Percentiles rank a stretch among this genome's conserved stretches.
Conservation (phyloP, 768 basidiomycete species). For the Mycena capillaripes region DNA sequence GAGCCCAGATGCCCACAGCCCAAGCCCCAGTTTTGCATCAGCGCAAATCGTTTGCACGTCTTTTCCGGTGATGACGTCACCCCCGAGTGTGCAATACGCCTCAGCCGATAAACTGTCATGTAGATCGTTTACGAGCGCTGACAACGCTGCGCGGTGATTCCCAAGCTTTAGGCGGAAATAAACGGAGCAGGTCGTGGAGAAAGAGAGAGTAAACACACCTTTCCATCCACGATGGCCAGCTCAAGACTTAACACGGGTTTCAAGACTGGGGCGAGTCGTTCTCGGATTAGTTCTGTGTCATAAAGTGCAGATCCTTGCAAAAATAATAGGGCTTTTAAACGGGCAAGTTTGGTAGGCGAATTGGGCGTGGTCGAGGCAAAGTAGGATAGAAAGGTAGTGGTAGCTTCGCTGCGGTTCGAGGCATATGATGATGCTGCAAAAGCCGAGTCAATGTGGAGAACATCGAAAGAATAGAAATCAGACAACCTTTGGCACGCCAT, state of each 20-base stretch:
- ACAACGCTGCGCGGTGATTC: constrained; percentile 74
- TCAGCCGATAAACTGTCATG: constrained; percentile 86
- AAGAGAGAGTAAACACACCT: constrained; percentile 60
- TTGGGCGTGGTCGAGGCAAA: constrained; percentile 88
- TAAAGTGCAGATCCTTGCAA: constrained; percentile 84
- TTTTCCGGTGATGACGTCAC: constrained; percentile 77
- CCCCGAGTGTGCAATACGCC: constrained; percentile 86
- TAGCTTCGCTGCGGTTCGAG: constrained; percentile 51
- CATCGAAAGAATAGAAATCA: constrained; percentile 10
- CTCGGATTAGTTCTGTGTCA: constrained; percentile 63
- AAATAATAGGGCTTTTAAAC: constrained; percentile 84
- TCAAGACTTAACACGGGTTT: constrained; percentile 75
- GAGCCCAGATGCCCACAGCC: constrained; percentile 66
- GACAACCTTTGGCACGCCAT: constrained; percentile 80
- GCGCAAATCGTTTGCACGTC: constrained; percentile 66
- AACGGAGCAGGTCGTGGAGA: background rate
- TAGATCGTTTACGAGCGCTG: constrained; percentile 76
- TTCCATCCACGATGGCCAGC: constrained; percentile 82
- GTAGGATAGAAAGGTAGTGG: constrained; percentile 74
- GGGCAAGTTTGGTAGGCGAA: constrained; percentile 77
- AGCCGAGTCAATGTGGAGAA: constrained; percentile 3
- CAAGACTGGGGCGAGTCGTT: constrained; percentile 60
- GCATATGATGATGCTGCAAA: constrained; percentile 66
- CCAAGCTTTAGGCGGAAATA: constrained; percentile 42
- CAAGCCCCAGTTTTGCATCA: constrained; percentile 63